Conservation (phyloP, 208 protist species). For the Porcisia hertigi region DNA sequence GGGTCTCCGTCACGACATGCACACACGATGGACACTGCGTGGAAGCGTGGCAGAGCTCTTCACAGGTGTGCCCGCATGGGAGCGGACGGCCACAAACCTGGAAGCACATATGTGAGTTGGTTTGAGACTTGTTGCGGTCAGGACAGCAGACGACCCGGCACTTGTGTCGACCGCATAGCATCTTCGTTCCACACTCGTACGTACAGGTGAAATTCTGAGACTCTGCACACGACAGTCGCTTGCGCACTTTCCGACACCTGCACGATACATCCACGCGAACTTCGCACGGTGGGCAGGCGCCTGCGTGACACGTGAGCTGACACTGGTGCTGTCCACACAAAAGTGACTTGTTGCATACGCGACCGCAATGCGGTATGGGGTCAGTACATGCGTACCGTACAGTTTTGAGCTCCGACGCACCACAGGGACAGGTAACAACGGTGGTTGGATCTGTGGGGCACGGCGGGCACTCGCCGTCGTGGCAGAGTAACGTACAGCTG, state of each 20-base stretch:
- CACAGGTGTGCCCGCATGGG: slow-evolving; percentile 72
- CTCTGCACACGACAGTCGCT: slow-evolving; percentile 51
- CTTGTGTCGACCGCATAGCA: slow-evolving; percentile 77
- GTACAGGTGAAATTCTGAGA: slow-evolving; percentile 46
- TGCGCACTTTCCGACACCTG: slow-evolving; percentile 51
- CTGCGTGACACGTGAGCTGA: slow-evolving; percentile 51
- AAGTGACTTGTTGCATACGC: slow-evolving; percentile 60
- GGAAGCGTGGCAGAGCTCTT: slow-evolving; percentile 65
- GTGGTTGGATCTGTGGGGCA: slow-evolving; percentile 52
- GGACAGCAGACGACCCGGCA: slow-evolving; percentile 65
- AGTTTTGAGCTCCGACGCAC: slow-evolving; percentile 28
- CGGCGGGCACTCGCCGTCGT: slow-evolving; percentile 59
- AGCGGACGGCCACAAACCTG: slow-evolving; percentile 61
- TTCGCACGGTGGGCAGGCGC: slow-evolving; percentile 49
- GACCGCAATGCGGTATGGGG: slow-evolving; percentile 63
- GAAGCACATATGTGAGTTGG: slow-evolving; percentile 49
- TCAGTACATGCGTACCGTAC: slow-evolving; percentile 49
- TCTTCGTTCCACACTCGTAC: slow-evolving; percentile 59
- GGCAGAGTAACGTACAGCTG: slow-evolving; percentile 55
- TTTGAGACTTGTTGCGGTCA: slow-evolving; percentile 42
- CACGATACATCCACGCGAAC: slow-evolving; percentile 42
- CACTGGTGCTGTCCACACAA: slow-evolving; percentile 65
- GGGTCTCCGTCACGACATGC: slow-evolving; percentile 50
- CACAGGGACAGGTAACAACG: slow-evolving; percentile 70
- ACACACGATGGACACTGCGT: slow-evolving; percentile 65